phyloP scores from a whole-genome alignment of 139 green algal species.

The Chara braunii region DNA sequence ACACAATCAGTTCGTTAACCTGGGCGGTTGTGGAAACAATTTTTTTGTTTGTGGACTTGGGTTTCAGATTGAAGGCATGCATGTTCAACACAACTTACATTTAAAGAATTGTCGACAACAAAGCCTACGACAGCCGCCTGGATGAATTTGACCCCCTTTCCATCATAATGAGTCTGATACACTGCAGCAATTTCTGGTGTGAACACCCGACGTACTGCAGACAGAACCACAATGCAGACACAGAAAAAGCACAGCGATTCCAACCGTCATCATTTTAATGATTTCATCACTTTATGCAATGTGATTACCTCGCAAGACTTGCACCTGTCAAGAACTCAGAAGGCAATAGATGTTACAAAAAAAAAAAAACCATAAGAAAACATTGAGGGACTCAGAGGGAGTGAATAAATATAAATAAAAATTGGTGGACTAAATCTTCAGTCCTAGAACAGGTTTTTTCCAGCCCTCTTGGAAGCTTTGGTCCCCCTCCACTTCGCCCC shows the following conservation, averaged over 20 bases:
- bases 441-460: too few relatives aligned
- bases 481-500: too few relatives aligned
- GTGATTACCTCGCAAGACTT: neutral
- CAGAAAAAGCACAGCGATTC: neutral
- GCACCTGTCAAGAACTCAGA: neutral
- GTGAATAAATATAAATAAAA: neutral
- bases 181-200: constrained; percentile 62
- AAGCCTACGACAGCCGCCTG: constrained; percentile 49
- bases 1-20: too few relatives aligned
- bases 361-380: neutral
- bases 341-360: neutral
- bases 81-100: too few relatives aligned
- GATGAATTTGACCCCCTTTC: constrained; percentile 59
- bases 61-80: too few relatives aligned
- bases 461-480: too few relatives aligned
- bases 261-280: neutral
- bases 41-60: too few relatives aligned
- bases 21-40: too few relatives aligned
- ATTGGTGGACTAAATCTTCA: too few relatives aligned
- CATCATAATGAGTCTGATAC: constrained; percentile 55
- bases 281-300: neutral
- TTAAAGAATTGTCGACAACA: too few relatives aligned
- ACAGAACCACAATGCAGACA: neutral
- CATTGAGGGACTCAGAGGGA: neutral
- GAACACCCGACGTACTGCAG: constrained; percentile 63